phyloP scores from a whole-genome alignment of 2,329 filamentous ascomycete genomes.

The Alternaria brassicicola region DNA sequence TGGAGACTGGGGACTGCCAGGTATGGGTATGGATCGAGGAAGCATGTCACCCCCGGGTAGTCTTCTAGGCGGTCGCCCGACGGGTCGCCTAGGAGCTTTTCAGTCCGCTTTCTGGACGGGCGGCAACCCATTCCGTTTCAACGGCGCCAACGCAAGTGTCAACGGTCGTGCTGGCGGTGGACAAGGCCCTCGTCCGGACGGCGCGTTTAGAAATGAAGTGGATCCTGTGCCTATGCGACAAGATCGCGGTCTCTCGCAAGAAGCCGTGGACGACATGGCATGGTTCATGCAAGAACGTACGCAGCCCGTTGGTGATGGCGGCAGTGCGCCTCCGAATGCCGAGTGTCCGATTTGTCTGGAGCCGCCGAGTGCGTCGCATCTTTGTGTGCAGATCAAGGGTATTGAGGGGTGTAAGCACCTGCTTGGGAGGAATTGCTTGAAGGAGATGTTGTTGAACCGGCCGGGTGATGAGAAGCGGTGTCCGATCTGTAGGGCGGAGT shows the following conservation, averaged over 20 bases:
- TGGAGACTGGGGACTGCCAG: background rate
- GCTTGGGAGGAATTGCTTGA: conserved; percentile 23
- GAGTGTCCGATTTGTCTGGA: conserved; percentile 21
- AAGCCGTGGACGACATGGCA: background rate
- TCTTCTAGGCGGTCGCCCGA: background rate
- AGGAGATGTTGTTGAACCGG: conserved; percentile 8
- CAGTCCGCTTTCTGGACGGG: background rate
- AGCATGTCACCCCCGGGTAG: background rate
- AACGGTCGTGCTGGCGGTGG: background rate
- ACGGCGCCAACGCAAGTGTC: background rate
- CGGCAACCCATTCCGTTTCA: background rate
- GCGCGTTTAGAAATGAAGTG: background rate
- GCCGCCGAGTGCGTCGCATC: conserved; percentile 7
- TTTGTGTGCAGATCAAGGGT: conserved; percentile 17
- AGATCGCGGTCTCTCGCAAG: background rate
- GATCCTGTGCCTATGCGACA: background rate
- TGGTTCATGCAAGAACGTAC: conserved; percentile 11
- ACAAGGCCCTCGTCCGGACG: background rate
- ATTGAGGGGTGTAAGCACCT: conserved; percentile 23
- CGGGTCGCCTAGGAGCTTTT: background rate
- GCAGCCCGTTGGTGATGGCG: background rate
- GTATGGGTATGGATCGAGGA: background rate
- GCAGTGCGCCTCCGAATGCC: background rate
- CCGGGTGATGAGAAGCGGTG: conserved; percentile 18
- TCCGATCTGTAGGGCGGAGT: conserved; percentile 26